phyloP scores from a whole-genome alignment of 176 grass and related monocot genomes.

The Ensete glaucum region DNA sequence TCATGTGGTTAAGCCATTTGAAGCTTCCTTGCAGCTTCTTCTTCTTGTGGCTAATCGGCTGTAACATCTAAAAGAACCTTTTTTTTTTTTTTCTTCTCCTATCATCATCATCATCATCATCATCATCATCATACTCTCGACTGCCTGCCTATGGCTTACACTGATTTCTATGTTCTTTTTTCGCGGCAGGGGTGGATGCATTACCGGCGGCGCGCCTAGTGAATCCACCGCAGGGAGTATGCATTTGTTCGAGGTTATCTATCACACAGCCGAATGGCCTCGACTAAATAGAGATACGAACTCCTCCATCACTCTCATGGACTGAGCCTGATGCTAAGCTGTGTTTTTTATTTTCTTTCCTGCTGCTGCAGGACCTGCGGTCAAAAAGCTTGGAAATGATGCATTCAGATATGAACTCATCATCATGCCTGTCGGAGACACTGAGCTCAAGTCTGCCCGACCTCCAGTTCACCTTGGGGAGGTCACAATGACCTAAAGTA shows the following conservation, averaged over 20 bases:
- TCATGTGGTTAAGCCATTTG: neutral
- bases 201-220: neutral
- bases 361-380: neutral
- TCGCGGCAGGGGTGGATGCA: neutral
- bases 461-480: slow-evolving; percentile 15
- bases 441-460: neutral
- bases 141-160: no score
- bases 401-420: slow-evolving; percentile 11
- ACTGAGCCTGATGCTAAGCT: no score
- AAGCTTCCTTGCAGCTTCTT: neutral
- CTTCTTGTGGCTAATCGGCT: neutral
- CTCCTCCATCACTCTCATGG: no score
- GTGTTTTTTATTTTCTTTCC: no score
- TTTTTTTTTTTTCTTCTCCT: no score
- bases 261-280: no score
- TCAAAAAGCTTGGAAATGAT: slow-evolving; percentile 8
- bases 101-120: no score
- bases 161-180: neutral
- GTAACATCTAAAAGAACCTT: neutral
- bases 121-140: no score
- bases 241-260: neutral
- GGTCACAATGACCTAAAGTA: neutral
- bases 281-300: neutral
- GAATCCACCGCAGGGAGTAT: neutral
- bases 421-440: slow-evolving; percentile 14